Base-by-base conservation (phyloP, 176 grass and related monocot genomes). In the Eragrostis nindensis region DNA sequence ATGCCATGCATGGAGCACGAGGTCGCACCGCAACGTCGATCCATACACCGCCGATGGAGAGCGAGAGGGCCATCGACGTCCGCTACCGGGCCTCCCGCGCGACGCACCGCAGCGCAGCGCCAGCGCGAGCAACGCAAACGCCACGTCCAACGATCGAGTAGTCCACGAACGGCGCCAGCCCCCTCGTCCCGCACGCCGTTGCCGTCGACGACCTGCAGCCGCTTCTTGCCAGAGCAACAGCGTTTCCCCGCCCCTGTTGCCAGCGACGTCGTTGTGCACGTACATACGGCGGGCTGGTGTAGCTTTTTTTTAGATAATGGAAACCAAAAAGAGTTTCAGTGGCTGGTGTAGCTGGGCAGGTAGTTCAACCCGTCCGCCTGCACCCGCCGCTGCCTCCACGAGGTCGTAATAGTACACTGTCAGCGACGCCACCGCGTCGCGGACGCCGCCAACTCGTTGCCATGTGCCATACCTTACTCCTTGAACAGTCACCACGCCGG, bases 71-170 rank as follows among this genome's bases (percentile, higher is more conserved):
- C 84, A 90, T 90, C 47, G 74, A 39, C n/a, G 90, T 87, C 10
- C 90, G 84, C 38, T 29, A 36, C 29, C 71, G 66, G 22, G 90
- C 82, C 27, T 90, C 93, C 62, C 65, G 25, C 13, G 85, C 84
- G 50, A 92, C 82, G 18, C 90, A 92, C 27, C 32, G 32, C 1
- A 36, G 2, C 79, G 82, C 82, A 78, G 73, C 53, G 93, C 93
- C 66, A 97, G 83, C 22, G 91, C 68, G 3, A 73, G 80, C 85
- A 97, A 71, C 16, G 72, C 83, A 39, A 86, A 77, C 27, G 90
- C 93, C 15, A 97, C 60, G 65, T 93, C 93, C 13, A 89, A 42
- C 54, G 90, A 89, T 36, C 54, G 90, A 90, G 71, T 91, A 97
- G 29, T 89, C 90, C 11, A 36, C 32, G 32, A 2, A 96, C 10